Percentiles rank a stretch among this genome's conserved stretches.
Conservation (phyloP, 208 protist genomes). For the Trypanosomatidae sp. region DNA sequence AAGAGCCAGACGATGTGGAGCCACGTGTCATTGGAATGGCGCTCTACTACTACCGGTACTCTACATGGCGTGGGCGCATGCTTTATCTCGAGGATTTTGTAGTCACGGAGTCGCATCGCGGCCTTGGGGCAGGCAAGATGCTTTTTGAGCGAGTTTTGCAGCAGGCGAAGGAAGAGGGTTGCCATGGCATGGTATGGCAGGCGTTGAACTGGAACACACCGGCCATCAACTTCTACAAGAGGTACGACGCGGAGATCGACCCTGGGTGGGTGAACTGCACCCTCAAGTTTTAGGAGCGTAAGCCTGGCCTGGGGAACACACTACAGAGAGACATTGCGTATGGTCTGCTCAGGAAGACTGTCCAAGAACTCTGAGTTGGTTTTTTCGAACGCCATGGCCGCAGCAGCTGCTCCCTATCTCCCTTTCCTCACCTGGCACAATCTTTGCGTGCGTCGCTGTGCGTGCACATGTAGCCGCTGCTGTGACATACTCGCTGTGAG, state of each 20-base stretch:
- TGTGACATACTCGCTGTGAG: background rate
- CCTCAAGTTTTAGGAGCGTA: slow-evolving; percentile 29
- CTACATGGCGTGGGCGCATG: slow-evolving; percentile 51
- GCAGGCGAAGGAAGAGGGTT: slow-evolving; percentile 43
- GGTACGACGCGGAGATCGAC: slow-evolving; percentile 44
- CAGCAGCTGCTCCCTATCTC: background rate
- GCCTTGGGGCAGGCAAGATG: slow-evolving; percentile 29
- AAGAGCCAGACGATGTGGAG: slow-evolving; percentile 12
- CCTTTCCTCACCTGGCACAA: background rate
- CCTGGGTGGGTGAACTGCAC: slow-evolving; percentile 52
- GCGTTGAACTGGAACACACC: slow-evolving; percentile 54
- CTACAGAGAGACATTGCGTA: background rate
- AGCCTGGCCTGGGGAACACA: background rate
- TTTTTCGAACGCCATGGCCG: background rate
- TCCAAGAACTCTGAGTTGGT: background rate
- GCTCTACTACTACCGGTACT: slow-evolving; percentile 57
- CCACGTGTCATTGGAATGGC: slow-evolving; percentile 43
- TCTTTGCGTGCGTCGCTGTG: background rate
- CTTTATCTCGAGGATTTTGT: slow-evolving; percentile 64
- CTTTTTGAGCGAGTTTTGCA: slow-evolving; percentile 45
- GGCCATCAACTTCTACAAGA: slow-evolving; percentile 50
- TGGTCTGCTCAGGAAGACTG: background rate
- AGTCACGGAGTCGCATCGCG: slow-evolving; percentile 36
- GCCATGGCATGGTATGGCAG: slow-evolving; percentile 58
- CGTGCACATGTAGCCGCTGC: background rate